These are phyloP conservation scores for Xerocomus minutiporus DNA, from an alignment of 1,284 basidiomycete species.

Conservation along the genomic window DNA sequence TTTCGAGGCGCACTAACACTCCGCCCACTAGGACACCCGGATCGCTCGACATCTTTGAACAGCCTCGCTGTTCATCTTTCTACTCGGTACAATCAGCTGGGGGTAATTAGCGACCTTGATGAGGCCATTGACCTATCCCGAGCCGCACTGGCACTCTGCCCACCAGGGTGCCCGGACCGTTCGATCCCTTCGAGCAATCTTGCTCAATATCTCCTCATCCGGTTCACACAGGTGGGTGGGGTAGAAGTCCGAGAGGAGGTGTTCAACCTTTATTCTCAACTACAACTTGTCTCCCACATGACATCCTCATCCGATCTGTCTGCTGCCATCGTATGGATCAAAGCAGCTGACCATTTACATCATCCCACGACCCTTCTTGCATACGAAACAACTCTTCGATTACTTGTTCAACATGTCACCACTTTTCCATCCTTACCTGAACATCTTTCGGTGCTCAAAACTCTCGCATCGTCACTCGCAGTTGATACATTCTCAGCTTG, in stretches of 20 bases:
- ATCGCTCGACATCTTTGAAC: not conserved
- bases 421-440: constrained; percentile 4
- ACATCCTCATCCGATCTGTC: not conserved
- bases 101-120: not conserved
- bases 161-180: not conserved
- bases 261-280: not conserved
- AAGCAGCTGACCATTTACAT: not conserved
- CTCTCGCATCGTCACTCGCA: constrained; percentile 1
- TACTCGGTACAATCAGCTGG: not conserved
- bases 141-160: not conserved
- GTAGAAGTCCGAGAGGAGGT: not conserved
- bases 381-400: not conserved
- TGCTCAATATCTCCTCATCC: not conserved
- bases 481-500: not conserved
- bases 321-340: not conserved
- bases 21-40: not conserved
- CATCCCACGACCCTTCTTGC: constrained; percentile 6
- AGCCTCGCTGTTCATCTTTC: not conserved
- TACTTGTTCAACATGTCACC: not conserved
- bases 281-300: not conserved
- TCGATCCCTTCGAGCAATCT: not conserved
- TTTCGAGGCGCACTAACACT: not conserved
- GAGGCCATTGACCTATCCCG: not conserved
- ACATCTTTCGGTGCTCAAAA: not conserved
- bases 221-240: not conserved